phyloP scores from a whole-genome alignment of 306 rosid genomes.

The Fragaria nilgerrensis region DNA sequence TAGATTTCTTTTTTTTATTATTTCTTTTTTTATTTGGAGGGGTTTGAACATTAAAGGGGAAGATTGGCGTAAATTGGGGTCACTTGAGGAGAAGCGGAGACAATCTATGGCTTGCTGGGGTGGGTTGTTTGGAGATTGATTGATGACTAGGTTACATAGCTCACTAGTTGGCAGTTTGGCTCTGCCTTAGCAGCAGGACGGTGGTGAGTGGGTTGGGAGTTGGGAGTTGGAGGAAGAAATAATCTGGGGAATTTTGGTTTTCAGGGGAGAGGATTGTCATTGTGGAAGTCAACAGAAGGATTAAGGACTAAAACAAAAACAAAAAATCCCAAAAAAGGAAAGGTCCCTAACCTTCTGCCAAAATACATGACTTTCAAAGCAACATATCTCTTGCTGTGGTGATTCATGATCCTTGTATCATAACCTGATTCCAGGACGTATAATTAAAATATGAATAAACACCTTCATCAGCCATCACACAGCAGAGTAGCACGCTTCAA shows the following conservation, averaged over 20 bases:
- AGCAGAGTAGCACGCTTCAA: background rate
- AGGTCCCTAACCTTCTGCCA: constrained; percentile 58
- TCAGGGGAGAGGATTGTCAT: background rate
- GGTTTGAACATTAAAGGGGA: background rate
- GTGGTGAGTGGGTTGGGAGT: background rate
- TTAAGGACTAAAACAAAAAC: background rate
- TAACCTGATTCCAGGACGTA: constrained; percentile 43
- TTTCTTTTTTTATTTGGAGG: background rate
- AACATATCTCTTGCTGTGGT: constrained; percentile 67
- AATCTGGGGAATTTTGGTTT: background rate
- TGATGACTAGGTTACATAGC: background rate
- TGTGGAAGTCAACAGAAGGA: background rate
- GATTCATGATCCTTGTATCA: constrained; percentile 37
- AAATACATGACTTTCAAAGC: constrained; percentile 90
- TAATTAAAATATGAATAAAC: background rate
- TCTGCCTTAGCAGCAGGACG: background rate
- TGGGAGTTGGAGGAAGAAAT: background rate
- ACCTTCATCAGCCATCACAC: background rate
- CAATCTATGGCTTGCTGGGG: background rate
- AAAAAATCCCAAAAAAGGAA: background rate
- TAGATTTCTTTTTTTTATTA: background rate
- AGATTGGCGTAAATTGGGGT: background rate
- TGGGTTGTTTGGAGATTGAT: background rate
- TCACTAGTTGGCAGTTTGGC: background rate
- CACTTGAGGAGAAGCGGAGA: background rate